Conservation (phyloP, 768 basidiomycete genomes). For the Leccinum subgranulosum region DNA sequence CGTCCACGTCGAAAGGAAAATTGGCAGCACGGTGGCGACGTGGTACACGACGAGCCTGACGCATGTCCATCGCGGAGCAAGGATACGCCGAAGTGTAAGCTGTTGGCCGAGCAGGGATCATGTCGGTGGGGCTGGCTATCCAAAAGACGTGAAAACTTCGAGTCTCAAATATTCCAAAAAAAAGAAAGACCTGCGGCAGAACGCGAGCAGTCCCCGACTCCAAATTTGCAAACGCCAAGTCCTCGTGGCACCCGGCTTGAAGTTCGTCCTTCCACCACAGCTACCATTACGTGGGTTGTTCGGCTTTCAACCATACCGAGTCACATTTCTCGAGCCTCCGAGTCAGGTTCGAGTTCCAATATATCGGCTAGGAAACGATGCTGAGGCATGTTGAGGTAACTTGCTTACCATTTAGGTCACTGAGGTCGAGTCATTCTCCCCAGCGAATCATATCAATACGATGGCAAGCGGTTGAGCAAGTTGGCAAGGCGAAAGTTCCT, state of each 20-base stretch:
- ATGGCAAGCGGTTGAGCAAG: background rate
- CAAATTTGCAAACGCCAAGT: background rate
- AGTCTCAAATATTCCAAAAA: background rate
- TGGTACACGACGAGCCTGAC: background rate
- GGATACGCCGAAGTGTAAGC: background rate
- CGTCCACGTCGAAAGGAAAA: constrained; percentile 10
- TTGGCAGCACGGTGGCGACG: background rate
- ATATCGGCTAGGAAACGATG: background rate
- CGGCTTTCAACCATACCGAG: background rate
- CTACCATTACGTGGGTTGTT: background rate
- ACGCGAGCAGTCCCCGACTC: background rate
- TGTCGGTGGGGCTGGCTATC: background rate
- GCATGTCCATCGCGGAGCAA: background rate
- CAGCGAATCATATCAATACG: background rate
- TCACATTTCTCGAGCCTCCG: background rate
- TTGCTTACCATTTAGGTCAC: too few relatives aligned
- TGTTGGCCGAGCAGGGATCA: background rate
- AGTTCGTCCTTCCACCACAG: background rate
- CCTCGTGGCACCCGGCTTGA: background rate
- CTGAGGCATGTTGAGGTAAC: background rate
- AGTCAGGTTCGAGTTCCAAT: too few relatives aligned
- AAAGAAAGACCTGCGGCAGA: background rate
- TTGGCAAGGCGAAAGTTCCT: background rate
- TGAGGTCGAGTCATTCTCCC: background rate
- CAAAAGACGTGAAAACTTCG: background rate